Conservation (phyloP, 768 basidiomycete species). For the Tylopilus felleus region DNA sequence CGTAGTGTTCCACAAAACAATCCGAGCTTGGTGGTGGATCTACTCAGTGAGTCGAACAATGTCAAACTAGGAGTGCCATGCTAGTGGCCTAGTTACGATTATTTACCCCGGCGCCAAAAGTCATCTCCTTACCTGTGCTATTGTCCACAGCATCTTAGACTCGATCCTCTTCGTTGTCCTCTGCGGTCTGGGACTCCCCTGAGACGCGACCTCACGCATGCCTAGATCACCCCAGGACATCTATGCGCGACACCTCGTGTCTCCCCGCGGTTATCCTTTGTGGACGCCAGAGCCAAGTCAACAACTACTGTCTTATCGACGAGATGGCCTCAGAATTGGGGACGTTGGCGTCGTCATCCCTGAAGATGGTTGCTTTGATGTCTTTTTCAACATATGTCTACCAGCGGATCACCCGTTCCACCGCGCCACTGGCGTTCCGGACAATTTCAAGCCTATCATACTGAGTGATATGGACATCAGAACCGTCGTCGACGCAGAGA, state of each 20-base stretch:
- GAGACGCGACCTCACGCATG: neutral
- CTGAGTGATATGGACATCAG: slow-evolving; percentile 5
- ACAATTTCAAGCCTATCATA: neutral
- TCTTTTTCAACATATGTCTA: slow-evolving; percentile 36
- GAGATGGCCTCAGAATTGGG: slow-evolving; percentile 31
- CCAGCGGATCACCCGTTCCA: slow-evolving; percentile 28
- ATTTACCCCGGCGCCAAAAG: neutral
- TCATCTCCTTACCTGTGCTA: neutral
- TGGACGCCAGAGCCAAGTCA: neutral
- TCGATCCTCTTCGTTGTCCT: neutral
- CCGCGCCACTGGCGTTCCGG: neutral
- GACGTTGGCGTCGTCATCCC: slow-evolving; percentile 30
- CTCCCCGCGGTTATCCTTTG: neutral
- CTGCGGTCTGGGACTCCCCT: too few species aligned
- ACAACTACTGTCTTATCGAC: slow-evolving; percentile 18
- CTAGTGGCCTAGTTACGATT: too few species aligned
- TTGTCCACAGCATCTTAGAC: neutral
- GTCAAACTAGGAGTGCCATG: neutral
- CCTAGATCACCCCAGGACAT: neutral
- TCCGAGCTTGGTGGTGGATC: too few species aligned
- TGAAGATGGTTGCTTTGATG: slow-evolving; percentile 30
- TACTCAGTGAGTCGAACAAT: too few species aligned
- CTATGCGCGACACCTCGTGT: neutral
- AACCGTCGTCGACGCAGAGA: neutral
- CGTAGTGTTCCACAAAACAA: too few species aligned